Conservation (phyloP, 345 rosid species). For the Moricandia arvensis region DNA sequence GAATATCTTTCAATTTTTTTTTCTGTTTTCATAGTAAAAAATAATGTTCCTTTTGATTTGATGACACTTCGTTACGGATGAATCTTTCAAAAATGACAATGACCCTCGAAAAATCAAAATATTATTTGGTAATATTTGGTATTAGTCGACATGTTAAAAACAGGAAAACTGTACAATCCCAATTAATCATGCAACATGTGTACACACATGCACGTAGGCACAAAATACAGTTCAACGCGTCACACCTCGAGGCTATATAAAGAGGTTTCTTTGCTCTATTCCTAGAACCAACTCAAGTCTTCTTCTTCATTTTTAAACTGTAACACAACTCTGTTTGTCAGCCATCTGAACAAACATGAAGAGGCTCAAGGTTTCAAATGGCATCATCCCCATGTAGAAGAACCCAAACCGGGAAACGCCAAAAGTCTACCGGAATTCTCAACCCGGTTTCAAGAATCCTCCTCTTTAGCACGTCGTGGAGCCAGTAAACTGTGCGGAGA, state of each 20-base stretch:
- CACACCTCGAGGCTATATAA: constrained; percentile 31
- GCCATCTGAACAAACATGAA: constrained; percentile 38
- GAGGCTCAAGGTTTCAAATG: constrained; percentile 42
- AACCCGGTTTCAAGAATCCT: constrained; percentile 45
- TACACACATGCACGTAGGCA: constrained; percentile 20
- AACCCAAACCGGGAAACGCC: constrained; percentile 30
- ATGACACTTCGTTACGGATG: too few relatives aligned
- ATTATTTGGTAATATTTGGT: background rate
- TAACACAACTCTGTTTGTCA: constrained; percentile 17
- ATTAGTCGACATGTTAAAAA: constrained; percentile 32
- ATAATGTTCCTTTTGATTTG: too few relatives aligned
- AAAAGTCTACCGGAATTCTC: constrained; percentile 15
- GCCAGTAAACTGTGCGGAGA: constrained; percentile 28
- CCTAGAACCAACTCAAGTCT: background rate
- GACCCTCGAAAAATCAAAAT: too few relatives aligned
- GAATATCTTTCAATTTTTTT: too few relatives aligned
- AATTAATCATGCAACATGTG: constrained; percentile 16
- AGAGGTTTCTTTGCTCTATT: constrained; percentile 24
- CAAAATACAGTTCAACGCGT: constrained; percentile 31
- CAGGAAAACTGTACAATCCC: constrained; percentile 31
- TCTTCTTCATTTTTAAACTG: too few relatives aligned
- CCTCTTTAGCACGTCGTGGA: constrained; percentile 42
- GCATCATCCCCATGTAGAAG: constrained; percentile 39
- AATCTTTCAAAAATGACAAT: too few relatives aligned
- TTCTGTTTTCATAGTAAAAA: too few relatives aligned